These are phyloP conservation scores for Yamadazyma insecticola DNA, from an alignment of 805 yeast genomes.

Conservation along the genomic window DNA sequence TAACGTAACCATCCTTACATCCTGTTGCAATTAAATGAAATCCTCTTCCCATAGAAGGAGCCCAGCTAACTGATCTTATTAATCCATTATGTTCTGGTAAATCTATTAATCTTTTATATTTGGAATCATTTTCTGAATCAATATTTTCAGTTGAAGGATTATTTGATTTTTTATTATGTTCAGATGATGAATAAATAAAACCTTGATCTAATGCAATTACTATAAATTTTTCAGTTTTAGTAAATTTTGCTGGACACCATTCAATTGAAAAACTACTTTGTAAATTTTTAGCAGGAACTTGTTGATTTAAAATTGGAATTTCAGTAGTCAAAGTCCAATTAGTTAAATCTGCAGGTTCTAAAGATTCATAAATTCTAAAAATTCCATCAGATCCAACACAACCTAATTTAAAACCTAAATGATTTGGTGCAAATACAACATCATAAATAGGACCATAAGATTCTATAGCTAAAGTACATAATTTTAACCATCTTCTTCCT, in stretches of 20 bases:
- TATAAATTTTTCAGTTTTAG: conserved; percentile 67
- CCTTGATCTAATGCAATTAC: conserved; percentile 88
- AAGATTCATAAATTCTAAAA: conserved; percentile 77
- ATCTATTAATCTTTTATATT: conserved; percentile 51
- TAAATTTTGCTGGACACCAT: conserved; percentile 88
- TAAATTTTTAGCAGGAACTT: conserved; percentile 68
- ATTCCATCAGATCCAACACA: conserved; percentile 88
- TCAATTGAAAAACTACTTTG: conserved; percentile 82
- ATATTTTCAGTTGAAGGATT: conserved; percentile 6
- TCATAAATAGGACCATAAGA: conserved; percentile 86
- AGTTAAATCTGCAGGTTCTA: conserved; percentile 84
- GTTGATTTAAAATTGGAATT: conserved; percentile 57
- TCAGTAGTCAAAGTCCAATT: conserved; percentile 79
- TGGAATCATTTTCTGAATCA: conserved; percentile 9
- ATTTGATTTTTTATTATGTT: conserved; percentile 2
- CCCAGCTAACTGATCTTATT: conserved; percentile 90
- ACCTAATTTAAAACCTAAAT: conserved; percentile 75
- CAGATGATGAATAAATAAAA: conserved; percentile 49
- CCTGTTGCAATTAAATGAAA: conserved; percentile 91
- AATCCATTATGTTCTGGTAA: conserved; percentile 84
- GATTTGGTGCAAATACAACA: conserved; percentile 84
- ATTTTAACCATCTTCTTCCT: conserved; percentile 79
- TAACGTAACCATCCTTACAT: conserved; percentile 88
- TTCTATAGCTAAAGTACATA: conserved; percentile 73
- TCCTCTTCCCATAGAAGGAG: conserved; percentile 90